Evolutionary conservation across 768 basidiomycete genomes (phyloP).

Genomic region (Rhizopogon rudus): DNA sequence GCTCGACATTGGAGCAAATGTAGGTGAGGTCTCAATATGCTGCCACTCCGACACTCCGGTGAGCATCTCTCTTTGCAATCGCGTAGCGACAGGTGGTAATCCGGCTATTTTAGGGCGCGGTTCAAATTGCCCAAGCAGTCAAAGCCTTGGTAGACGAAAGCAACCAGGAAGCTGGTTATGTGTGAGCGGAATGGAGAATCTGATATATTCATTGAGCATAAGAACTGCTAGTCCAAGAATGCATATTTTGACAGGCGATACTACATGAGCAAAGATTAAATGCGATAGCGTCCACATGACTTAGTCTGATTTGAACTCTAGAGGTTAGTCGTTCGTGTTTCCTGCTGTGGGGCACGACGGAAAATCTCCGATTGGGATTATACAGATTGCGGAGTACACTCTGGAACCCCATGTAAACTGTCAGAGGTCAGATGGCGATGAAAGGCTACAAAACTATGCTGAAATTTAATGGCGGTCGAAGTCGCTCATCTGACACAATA

Average conservation of each 20-base stretch:
- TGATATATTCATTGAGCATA: neutral
- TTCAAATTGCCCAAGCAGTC: conserved; percentile 46
- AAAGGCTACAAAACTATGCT: no score
- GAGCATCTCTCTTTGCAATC: conserved; percentile 14
- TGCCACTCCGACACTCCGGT: conserved; percentile 65
- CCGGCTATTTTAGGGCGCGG: conserved; percentile 37
- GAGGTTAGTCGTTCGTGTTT: no score
- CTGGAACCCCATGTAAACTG: no score
- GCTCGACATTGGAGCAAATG: conserved; percentile 38
- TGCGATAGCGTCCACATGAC: no score
- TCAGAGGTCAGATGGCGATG: no score
- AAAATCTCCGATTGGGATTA: no score
- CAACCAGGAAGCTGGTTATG: conserved; percentile 32
- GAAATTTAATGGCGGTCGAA: no score
- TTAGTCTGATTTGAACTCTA: no score
- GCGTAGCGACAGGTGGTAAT: neutral
- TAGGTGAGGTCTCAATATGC: conserved; percentile 55
- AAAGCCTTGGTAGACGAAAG: conserved; percentile 52
- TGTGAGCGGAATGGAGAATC: conserved; percentile 2
- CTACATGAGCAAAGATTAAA: no score
- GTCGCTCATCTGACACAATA: no score
- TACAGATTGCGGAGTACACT: no score
- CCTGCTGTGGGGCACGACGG: no score
- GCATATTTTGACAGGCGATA: neutral
- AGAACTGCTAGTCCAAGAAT: neutral